Base-by-base conservation (phyloP, 2,329 filamentous ascomycete genomes). In the Daldinia sp. region DNA sequence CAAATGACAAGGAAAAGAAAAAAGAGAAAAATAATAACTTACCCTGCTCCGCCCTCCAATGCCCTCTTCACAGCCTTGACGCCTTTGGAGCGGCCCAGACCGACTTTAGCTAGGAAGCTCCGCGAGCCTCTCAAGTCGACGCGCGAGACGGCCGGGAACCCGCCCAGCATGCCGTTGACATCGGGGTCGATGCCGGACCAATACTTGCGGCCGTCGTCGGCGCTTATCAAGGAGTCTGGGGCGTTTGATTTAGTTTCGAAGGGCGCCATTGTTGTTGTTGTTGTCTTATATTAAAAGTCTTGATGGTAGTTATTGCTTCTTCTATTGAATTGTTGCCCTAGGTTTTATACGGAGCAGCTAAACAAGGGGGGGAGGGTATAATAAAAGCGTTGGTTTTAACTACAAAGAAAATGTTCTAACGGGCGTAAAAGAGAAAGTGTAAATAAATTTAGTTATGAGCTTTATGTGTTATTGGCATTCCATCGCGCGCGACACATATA, bases 151-250 rank as follows among this genome's bases (percentile, higher is more conserved):
- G 89, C 85, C 12, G 82, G 78, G 65, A 83, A 83, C 79, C 94
- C 92, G 68, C 93, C 94, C 1, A 97, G 90, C 90, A 96, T 94
- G 76, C 93, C 93, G 74, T 91, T 86, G 53, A 82, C 79, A 57
- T 84, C 80, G 46, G 83, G 81, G 1, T 79, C 78, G 59, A 83
- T 74, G 23, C 76, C 73, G 59, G 85, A 76, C 86, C 85, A 88
- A 76, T 87, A 88, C 26, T 76, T 74, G 15, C 78, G 78, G 13
- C 81, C 79, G 53, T 81, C 79, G 12, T 72, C 69, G 64, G 74
- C 50, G 63, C 71, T 69, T 54, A 77, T 75, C 10, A 55, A 60
- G 26, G 72, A 72, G 60, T 77, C 76, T 9, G 73, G 69, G 33
- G 51, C 10, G 2, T 35, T 18, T 23, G 51, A 4, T 26, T 54